Conservation (phyloP, 768 basidiomycete genomes). For the Tylopilus rubrobrunneus region DNA sequence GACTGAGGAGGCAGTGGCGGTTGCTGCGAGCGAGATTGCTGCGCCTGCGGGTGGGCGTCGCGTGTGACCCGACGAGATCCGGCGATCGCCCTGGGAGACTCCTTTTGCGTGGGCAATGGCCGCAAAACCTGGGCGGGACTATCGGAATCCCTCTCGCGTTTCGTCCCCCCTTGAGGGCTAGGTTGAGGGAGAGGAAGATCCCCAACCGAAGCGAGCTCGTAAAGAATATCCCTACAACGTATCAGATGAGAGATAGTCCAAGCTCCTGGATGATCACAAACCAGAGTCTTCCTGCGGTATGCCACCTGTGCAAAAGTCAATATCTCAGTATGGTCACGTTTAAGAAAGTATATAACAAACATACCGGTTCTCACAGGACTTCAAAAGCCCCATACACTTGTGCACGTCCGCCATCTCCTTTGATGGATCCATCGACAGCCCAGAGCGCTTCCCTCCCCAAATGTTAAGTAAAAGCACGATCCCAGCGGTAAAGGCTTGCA, state of each 20-base stretch:
- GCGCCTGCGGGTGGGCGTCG: conserved; percentile 14
- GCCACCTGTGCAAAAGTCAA: conserved; percentile 34
- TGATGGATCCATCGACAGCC: conserved; percentile 37
- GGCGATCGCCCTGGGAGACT: conserved; percentile 27
- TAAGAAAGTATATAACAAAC: background rate
- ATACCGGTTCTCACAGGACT: conserved; percentile 33
- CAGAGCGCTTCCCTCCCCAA: conserved; percentile 47
- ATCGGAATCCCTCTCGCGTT: conserved; percentile 63
- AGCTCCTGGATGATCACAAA: conserved; percentile 21
- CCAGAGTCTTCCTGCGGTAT: conserved; percentile 47
- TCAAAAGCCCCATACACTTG: conserved; percentile 44
- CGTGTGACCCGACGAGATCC: conserved; percentile 35
- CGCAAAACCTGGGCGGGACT: conserved; percentile 31
- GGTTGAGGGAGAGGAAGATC: conserved; percentile 63
- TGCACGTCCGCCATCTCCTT: conserved; percentile 51
- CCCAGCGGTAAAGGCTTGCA: conserved; percentile 44
- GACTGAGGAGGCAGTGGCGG: conserved; percentile 12
- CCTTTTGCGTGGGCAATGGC: conserved; percentile 6
- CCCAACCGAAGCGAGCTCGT: conserved; percentile 67
- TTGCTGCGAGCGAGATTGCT: conserved; percentile 8
- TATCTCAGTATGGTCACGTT: no score
- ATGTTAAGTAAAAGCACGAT: conserved; percentile 54
- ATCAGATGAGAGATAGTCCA: background rate
- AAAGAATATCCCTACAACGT: conserved; percentile 60
- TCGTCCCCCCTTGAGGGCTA: conserved; percentile 48